Evolutionary conservation across 345 rosid genomes (phyloP), one percentile per base, ranked within the genome.

Genomic region (Hirschfeldia incana): DNA sequence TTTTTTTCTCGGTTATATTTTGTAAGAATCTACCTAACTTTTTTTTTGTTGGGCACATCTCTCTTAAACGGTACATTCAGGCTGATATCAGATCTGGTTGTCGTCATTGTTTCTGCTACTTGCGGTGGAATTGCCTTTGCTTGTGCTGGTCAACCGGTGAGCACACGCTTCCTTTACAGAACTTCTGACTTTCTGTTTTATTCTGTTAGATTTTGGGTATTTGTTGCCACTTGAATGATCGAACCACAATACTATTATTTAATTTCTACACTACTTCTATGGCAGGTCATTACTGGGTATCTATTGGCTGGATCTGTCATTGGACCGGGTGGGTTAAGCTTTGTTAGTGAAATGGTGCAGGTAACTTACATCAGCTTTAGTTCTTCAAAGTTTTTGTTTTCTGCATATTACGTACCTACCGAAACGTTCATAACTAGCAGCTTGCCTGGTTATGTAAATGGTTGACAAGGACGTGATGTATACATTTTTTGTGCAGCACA

Each of bases 51-150:
- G 65, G 29, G 78, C 70, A 55, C 71, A 59, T 74, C 67, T 55
- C 53, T 13, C 83, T 72, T n/a, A 69, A 69, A 65, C 53, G 65
- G 65, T 73, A 65, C 37, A 69, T 70, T 68, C 86, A 95, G 99
- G 85, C 86, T 94, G 88, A 94, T 94, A 87, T 94, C 99, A 65
- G 98, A 92, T 88, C 84, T 91, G 84, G 99, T 92, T 8, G 93
- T 94, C 76, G 94, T 91, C 87, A 94, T 92, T 79, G 98, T 94
- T 77, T 94, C 98, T 81, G 99, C 98, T 74, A 90, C 98, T 83
- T 94, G 97, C 81, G 99, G 98, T 85, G 99, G 99, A 73, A 91
- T 94, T 78, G 99, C 98, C 36, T 94, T 94, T 86, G 99, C 98
- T 65, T 94, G 95, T 84, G 97, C 97, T 87, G 98, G 99, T 75